A percentile compares a stretch with the other conserved stretches of the same genome.
phyloP scores from a whole-genome alignment of 192 early-diverging fungal genomes.

The Obelidium mucronatum region DNA sequence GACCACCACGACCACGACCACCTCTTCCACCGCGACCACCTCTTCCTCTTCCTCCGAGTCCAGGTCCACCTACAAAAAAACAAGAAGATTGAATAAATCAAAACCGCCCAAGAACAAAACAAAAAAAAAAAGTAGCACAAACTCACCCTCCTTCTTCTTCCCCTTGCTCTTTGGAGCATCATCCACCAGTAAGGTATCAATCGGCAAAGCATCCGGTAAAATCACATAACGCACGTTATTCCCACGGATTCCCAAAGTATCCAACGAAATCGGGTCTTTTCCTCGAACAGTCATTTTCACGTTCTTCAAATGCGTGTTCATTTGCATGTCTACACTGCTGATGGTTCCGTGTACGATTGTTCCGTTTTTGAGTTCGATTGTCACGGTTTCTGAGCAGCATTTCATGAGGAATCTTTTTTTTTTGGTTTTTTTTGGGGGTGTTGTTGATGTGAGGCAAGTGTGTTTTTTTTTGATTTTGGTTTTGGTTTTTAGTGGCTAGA shows the following conservation, averaged over 20 bases:
- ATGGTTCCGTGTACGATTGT: slow-evolving; percentile 97
- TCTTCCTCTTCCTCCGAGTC: slow-evolving; percentile 45
- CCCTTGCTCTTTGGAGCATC: slow-evolving; percentile 93
- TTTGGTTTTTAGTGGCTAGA: no score
- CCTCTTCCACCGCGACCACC: slow-evolving; percentile 74
- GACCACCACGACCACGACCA: slow-evolving; percentile 73
- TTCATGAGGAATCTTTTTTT: slow-evolving; percentile 99
- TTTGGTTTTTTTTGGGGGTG: no score
- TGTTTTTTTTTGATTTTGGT: no score
- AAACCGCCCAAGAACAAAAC: background rate
- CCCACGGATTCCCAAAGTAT: slow-evolving; percentile 94
- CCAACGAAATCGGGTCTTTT: slow-evolving; percentile 88
- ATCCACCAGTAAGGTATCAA: slow-evolving; percentile 96
- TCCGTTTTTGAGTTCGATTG: slow-evolving; percentile 99
- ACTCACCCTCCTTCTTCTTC: slow-evolving; percentile 63
- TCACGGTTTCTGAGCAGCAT: slow-evolving; percentile 95
- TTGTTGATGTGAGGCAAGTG: no score
- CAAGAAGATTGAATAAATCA: background rate
- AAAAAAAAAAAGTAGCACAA: background rate
- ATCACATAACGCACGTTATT: slow-evolving; percentile 96
- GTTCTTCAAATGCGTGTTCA: slow-evolving; percentile 99
- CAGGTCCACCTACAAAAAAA: background rate
- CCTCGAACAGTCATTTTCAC: slow-evolving; percentile 98
- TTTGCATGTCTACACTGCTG: slow-evolving; percentile 97
- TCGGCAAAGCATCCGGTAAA: slow-evolving; percentile 91